These are phyloP conservation scores for Babesia bovis DNA, from an alignment of 169 alveolate genomes.

Conservation along the genomic window DNA sequence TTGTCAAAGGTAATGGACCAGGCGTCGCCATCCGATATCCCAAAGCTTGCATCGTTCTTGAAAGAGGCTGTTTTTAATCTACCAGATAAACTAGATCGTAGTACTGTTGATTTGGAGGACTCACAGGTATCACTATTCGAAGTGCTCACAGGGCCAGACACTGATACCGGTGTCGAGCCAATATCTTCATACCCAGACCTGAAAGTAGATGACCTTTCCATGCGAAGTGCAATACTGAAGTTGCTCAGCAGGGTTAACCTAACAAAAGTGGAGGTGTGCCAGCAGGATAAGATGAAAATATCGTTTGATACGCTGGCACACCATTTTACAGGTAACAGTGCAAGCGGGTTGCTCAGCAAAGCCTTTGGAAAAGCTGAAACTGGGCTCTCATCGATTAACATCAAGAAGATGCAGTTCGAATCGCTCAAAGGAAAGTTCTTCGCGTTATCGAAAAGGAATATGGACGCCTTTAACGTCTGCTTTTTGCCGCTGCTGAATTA, in stretches of 20 bases:
- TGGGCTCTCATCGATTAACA: slow-evolving; percentile 18
- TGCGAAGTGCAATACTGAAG: slow-evolving; percentile 19
- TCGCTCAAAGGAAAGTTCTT: slow-evolving; percentile 52
- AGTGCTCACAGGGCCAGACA: slow-evolving; percentile 22
- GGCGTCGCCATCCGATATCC: background rate
- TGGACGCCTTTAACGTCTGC: slow-evolving; percentile 16
- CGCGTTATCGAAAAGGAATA: slow-evolving; percentile 11
- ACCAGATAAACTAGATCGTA: background rate
- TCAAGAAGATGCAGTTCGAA: slow-evolving; percentile 46
- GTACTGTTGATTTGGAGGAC: background rate
- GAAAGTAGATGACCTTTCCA: background rate
- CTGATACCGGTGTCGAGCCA: background rate
- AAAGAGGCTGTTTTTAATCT: background rate
- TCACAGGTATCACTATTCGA: slow-evolving; percentile 35
- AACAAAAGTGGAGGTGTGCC: slow-evolving; percentile 31
- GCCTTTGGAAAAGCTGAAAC: slow-evolving; percentile 61
- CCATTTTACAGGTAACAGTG: slow-evolving; percentile 43
- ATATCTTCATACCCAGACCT: too few species aligned
- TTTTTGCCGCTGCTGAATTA: slow-evolving; percentile 48
- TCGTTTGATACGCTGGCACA: slow-evolving; percentile 47
- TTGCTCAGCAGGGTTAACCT: slow-evolving; percentile 31
- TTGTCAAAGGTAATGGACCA: slow-evolving; percentile 13
- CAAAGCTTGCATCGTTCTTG: slow-evolving; percentile 2
- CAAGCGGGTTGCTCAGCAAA: slow-evolving; percentile 41
- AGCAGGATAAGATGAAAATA: slow-evolving; percentile 31